Evolutionary conservation across 179 eudicot species (phyloP), one percentile per base, ranked within the genome.

Genomic region (Monotropa hypopitys): DNA sequence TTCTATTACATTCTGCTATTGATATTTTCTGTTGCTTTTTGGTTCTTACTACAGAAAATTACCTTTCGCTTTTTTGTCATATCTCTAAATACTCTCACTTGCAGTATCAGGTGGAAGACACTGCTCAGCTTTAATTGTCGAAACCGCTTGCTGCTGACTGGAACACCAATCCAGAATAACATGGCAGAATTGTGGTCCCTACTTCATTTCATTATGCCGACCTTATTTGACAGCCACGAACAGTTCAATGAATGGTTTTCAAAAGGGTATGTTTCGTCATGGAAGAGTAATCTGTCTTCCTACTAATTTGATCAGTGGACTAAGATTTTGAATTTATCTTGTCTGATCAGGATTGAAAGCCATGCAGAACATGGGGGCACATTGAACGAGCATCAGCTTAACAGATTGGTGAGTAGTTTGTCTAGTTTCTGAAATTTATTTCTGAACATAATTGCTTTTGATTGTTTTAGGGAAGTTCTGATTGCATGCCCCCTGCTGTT

Each of bases 311-410:
- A 23, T 35, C 61, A 10, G 30, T 53, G 15, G n/a, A 21, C 47
- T 26, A 43, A n/a, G 18, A 61, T 38, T 9, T 76, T 70, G 28
- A 78, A 51, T 80, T 63, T 76, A 57, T 73, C 23, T 23, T 76
- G 46, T 81, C 20, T 80, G 73, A 78, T 49, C 91, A 95, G 99
- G 84, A 95, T 95, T 69, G 99, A 95, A 86, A 86, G 89, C 85
- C 99, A 95, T 86, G 99, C 99, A 20, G 99, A 95, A 80, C 99
- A 95, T 84, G 99, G 99, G 72, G 99, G 99, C 82, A 92, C 99
- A 67, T 91, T 95, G 79, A 95, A 95, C 79, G 99, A 95, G 80
- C 99, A 95, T 81, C 99, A 95, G 89, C 88, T 95, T 76, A 95
- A 85, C 81, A 89, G 99, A 91, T 80, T 95, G 97, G 99, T 95